Evolutionary conservation across 2,329 filamentous ascomycete species (phyloP), one percentile per base, ranked within the genome.

Genomic region (Sarocladiaceae sp.): DNA sequence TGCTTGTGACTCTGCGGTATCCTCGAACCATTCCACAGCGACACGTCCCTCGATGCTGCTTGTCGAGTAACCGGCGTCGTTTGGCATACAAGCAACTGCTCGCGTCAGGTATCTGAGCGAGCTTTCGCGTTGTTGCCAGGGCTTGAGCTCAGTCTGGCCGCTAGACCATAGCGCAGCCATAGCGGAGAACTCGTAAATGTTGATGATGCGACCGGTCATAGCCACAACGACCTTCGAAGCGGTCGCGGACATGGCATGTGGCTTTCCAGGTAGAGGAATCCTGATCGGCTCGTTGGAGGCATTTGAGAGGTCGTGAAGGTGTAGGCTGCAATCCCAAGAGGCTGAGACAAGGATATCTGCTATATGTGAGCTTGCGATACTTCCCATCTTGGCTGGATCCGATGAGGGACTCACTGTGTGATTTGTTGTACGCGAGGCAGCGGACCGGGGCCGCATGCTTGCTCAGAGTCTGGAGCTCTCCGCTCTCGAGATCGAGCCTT

Each of bases 11-110:
- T 93, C 88, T 37, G 84, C 76, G 4, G 84, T 89, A 15, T 94
- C 89, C 65, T 97, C 94, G 66, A 99, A 97, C 90, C 92, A 97
- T 69, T 99, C 94, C 1, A 99, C 94, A 0, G 92, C 93, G 2
- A 99, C 91, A 60, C 94, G 85, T 4, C 94, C 94, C 66, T 99
- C 94, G 62, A 99, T 99, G 62, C 86, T 92, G 54, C 84, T 90
- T 1, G 88, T 93, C 10, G 93, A 92, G 66, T 97, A 99, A 4
- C 94, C 94, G 11, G 87, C 88, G 59, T 97, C 94, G 62, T 94
- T 92, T 13, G 94, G 93, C 94, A 99, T 97, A 69, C 93, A 96
- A 15, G 91, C 86, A 1, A 97, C 88, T 17, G 90, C 89, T 54
- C 94, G 83, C 1, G 93, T 97, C 77, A 97, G 90, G 72, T 96